Conservation (phyloP, 805 yeast genomes). For the Pichia nakasei region DNA sequence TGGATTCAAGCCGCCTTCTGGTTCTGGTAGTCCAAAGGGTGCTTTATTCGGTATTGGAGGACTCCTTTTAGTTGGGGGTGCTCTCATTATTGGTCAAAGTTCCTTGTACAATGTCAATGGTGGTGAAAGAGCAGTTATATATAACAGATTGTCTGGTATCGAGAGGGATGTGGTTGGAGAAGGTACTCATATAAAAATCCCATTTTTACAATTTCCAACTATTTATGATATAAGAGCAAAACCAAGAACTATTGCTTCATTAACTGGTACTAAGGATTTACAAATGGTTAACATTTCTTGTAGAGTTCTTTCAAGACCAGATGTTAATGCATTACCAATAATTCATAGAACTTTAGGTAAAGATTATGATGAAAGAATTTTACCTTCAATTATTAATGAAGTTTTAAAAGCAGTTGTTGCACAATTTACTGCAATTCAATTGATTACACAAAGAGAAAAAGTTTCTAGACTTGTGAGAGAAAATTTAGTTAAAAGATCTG, state of each 20-base stretch:
- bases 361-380: constrained; percentile 93
- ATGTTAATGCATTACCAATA: constrained; percentile 64
- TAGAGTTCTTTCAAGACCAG: constrained; percentile 90
- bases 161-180: constrained; percentile 76
- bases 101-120: constrained; percentile 87
- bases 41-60: constrained; percentile 60
- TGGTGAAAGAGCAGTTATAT: constrained; percentile 95
- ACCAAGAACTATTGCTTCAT: constrained; percentile 90
- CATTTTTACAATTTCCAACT: constrained; percentile 91
- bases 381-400: constrained; percentile 95
- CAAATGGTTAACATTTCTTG: constrained; percentile 99
- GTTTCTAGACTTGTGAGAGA: constrained; percentile 89
- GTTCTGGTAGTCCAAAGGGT: constrained; percentile 37
- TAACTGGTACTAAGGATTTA: constrained; percentile 96
- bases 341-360: constrained; percentile 88
- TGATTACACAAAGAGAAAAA: constrained; percentile 97
- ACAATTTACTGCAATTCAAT: constrained; percentile 95
- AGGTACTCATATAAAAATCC: constrained; percentile 91
- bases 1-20: constrained; percentile 8
- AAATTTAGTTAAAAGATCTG: constrained; percentile 82
- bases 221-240: constrained; percentile 94
- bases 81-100: constrained; percentile 42
- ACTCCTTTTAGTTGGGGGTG: constrained; percentile 47
- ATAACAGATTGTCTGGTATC: constrained; percentile 81
- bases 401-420: constrained; percentile 96